Conservation (phyloP, 2,329 filamentous ascomycete species). For the Talaromyces sp. region DNA sequence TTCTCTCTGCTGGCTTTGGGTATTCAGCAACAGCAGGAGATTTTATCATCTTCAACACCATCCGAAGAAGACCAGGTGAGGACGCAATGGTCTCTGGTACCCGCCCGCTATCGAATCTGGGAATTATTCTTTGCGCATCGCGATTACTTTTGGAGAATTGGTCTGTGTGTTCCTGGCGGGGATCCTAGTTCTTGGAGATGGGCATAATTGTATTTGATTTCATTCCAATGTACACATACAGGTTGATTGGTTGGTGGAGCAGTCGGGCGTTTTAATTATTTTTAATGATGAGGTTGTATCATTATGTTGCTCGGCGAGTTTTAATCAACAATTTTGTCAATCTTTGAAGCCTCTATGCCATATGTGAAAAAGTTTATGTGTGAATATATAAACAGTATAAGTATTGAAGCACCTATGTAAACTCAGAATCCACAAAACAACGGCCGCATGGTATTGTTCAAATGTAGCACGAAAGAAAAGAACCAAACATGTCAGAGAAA, state of each 20-base stretch:
- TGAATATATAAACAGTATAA: not conserved
- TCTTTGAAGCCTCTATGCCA: too few species aligned
- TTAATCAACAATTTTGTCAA: not conserved
- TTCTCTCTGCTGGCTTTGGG: not conserved
- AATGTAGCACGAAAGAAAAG: not conserved
- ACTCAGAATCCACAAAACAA: not conserved
- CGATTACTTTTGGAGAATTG: slow-evolving; percentile 94
- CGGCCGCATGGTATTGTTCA: slow-evolving; percentile 5
- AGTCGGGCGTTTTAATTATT: not conserved
- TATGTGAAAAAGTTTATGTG: too few species aligned
- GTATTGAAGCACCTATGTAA: not conserved
- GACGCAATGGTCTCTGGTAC: slow-evolving; percentile 23
- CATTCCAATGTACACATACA: not conserved
- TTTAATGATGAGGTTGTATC: not conserved
- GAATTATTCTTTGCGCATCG: slow-evolving; percentile 88
- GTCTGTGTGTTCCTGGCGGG: slow-evolving; percentile 80
- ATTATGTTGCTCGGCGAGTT: not conserved
- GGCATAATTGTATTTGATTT: not conserved
- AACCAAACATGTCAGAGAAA: not conserved
- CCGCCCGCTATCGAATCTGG: slow-evolving; percentile 74
- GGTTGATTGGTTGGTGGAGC: not conserved
- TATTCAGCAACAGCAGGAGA: not conserved
- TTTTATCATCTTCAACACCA: not conserved
- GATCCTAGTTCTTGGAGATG: slow-evolving; percentile 28
- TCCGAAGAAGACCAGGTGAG: not conserved